Percentiles rank a stretch among this genome's conserved stretches.
phyloP scores from a whole-genome alignment of 495 filamentous ascomycete genomes.

The Lichenothelia convexa region DNA sequence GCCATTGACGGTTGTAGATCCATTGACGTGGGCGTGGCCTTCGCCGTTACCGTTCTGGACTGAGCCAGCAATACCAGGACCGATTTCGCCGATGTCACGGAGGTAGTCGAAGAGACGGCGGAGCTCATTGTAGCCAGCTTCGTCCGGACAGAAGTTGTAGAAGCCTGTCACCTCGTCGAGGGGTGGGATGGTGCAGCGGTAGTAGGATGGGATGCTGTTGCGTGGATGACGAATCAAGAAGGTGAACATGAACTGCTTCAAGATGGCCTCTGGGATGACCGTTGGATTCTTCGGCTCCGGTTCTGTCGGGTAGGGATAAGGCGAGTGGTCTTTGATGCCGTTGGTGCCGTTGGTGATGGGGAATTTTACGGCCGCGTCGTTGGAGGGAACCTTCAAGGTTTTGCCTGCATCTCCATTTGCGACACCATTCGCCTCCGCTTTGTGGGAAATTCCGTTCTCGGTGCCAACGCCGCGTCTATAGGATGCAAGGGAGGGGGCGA shows the following conservation, averaged over 20 bases:
- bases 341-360: constrained; percentile 14
- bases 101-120: constrained; percentile 74
- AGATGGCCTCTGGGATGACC: constrained; percentile 49
- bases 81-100: constrained; percentile 38
- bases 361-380: constrained; percentile 7
- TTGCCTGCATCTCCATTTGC: constrained; percentile 10
- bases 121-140: constrained; percentile 82
- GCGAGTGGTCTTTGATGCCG: constrained; percentile 17
- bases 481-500: constrained; percentile 55
- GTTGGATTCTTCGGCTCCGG: constrained; percentile 58
- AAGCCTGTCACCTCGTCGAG: constrained; percentile 68
- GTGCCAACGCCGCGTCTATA: constrained; percentile 46
- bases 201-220: constrained; percentile 75
- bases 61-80: constrained; percentile 35
- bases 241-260: constrained; percentile 74
- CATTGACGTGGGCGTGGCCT: constrained; percentile 1
- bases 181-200: constrained; percentile 87
- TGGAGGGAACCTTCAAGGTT: background rate
- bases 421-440: constrained; percentile 10
- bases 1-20: constrained; percentile 6
- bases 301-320: constrained; percentile 39
- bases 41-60: constrained; percentile 14
- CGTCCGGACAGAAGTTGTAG: constrained; percentile 60
- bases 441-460: constrained; percentile 4
- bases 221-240: constrained; percentile 93